Conservation (phyloP, 495 filamentous ascomycete species). For the Hypoxylon perforatum region DNA sequence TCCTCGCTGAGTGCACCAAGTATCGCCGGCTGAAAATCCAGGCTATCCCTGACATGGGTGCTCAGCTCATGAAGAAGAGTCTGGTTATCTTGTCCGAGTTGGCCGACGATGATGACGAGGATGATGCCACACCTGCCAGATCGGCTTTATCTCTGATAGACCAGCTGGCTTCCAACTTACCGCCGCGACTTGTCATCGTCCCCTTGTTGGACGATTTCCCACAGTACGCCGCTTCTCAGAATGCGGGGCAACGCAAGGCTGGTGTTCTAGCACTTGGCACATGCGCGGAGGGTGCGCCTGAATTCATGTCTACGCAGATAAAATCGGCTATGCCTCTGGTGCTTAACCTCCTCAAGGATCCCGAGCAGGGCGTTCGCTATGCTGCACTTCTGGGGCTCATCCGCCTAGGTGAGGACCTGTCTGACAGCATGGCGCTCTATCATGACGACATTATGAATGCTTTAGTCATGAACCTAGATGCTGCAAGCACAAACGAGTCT, state of each 20-base stretch:
- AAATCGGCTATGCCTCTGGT: slow-evolving; percentile 86
- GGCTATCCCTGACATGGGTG: slow-evolving; percentile 76
- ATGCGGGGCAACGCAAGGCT: slow-evolving; percentile 85
- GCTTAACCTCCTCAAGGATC: slow-evolving; percentile 84
- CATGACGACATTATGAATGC: slow-evolving; percentile 85
- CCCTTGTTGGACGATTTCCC: slow-evolving; percentile 87
- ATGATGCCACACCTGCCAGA: slow-evolving; percentile 82
- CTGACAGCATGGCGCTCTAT: slow-evolving; percentile 84
- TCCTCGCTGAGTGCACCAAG: slow-evolving; percentile 89
- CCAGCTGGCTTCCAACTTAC: slow-evolving; percentile 84
- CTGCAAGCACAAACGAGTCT: slow-evolving; percentile 65
- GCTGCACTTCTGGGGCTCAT: slow-evolving; percentile 87
- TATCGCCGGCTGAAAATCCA: slow-evolving; percentile 97
- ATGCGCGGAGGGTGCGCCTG: slow-evolving; percentile 95
- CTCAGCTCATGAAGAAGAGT: slow-evolving; percentile 85
- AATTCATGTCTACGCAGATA: slow-evolving; percentile 93
- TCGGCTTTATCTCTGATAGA: slow-evolving; percentile 91
- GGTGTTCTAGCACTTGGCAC: slow-evolving; percentile 92
- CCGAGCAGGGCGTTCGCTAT: slow-evolving; percentile 82
- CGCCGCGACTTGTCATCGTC: slow-evolving; percentile 93
- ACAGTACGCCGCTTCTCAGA: slow-evolving; percentile 75
- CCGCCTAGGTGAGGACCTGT: slow-evolving; percentile 89
- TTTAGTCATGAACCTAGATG: slow-evolving; percentile 87
- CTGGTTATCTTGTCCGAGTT: slow-evolving; percentile 91
- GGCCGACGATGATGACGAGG: slow-evolving; percentile 81